Base-by-base conservation (phyloP, 2,329 filamentous ascomycete species). In the Apiospora marii region DNA sequence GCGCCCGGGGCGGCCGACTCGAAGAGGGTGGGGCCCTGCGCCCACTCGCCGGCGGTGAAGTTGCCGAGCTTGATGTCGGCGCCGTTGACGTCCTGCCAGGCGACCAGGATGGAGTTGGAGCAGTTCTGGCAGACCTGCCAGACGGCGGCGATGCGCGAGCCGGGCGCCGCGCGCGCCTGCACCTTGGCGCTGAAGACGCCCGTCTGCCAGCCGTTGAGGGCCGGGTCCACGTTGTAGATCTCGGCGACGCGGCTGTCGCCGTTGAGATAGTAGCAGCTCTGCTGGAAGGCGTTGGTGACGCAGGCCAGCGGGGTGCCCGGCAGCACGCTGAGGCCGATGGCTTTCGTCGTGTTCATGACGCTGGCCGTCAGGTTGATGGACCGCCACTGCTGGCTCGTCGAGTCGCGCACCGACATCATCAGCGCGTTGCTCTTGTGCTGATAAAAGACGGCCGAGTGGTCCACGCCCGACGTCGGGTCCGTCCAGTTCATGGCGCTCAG, bases 401-500 rank as follows among this genome's bases (percentile, higher is more conserved):
- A 72, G 67, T 74, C 72, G 30, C 53, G 69, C 43, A 69, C 37
- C 48, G 73, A 73, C 71, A 74, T 70, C 58, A 73, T 71, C 22
- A 74, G 69, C 43, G 68, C 58, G 48, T 61, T 71, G 49, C 46
- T 67, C 61, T 58, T 27, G 68, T 73, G 69, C 71, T 74, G 73
- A 64, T 72, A 74, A 64, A 73, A 73, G 46, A 74, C 73, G 68
- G 71, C 71, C 44, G 70, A 53, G 71, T 70, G 70, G 24, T 71
- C 72, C 10, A 64, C 67, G 43, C 61, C 70, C 67, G 64, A 67
- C 44, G 12, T 58, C 24, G 64, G 30, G 69, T 74, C 73, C 10
- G 73, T 74, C 73, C 73, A 74, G 70, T 73, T 73, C 44, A 74
- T 49, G n/a, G 73, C 73, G 67, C 41, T 68, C 27, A 74, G 69